These are phyloP conservation scores for Steccherinum ochraceum DNA, from an alignment of 768 basidiomycete species.

Conservation along the genomic window DNA sequence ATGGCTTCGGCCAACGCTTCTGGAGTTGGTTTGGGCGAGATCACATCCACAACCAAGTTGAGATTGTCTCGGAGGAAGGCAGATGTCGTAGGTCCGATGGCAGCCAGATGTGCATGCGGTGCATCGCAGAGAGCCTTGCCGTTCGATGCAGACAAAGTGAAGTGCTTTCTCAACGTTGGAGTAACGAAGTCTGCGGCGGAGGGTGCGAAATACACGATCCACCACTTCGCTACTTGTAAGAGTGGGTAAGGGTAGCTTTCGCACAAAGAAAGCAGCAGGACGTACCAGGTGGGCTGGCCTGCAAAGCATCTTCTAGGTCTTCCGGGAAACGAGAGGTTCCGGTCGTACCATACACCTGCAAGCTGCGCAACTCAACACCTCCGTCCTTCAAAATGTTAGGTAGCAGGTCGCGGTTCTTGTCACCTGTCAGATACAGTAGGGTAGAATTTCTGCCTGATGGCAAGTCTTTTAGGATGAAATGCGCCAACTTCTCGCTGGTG, in stretches of 20 bases:
- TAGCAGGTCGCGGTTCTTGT: constrained; percentile 77
- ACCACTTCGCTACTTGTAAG: constrained; percentile 38
- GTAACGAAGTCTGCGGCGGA: constrained; percentile 56
- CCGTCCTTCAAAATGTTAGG: constrained; percentile 40
- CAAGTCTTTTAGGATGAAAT: constrained; percentile 46
- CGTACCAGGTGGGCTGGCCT: neutral
- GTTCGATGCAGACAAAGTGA: constrained; percentile 27
- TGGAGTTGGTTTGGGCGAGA: constrained; percentile 50
- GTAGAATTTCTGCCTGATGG: constrained; percentile 6
- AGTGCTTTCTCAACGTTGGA: constrained; percentile 42
- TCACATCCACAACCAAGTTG: constrained; percentile 44
- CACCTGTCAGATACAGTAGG: constrained; percentile 76
- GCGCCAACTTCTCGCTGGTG: constrained; percentile 60
- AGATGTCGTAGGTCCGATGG: constrained; percentile 66
- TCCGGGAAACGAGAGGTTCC: constrained; percentile 45
- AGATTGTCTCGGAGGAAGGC: constrained; percentile 42
- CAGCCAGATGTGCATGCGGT: constrained; percentile 32
- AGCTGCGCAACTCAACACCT: constrained; percentile 36
- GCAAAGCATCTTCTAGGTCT: constrained; percentile 27
- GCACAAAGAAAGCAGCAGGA: neutral
- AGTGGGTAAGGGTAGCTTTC: neutral
- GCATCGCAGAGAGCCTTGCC: neutral
- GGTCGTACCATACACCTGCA: constrained; percentile 70
- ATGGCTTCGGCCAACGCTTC: constrained; percentile 37
- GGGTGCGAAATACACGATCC: constrained; percentile 75